Conservation (phyloP, 805 yeast species). For the Kregervanrija fluxuum region DNA sequence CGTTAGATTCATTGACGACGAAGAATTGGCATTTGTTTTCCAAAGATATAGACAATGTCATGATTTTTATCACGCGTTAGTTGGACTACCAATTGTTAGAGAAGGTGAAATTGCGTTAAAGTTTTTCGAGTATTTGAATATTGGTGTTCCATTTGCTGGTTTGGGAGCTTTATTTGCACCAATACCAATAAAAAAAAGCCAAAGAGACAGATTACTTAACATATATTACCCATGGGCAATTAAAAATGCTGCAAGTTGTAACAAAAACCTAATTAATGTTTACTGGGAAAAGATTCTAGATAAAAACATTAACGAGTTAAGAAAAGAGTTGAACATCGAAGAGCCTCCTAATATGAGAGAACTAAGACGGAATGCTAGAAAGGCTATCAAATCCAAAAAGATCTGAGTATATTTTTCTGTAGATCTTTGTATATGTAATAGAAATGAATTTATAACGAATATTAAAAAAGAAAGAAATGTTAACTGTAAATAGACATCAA, state of each 20-base stretch:
- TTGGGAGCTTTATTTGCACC: constrained; percentile 90
- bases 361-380: constrained; percentile 39
- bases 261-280: constrained; percentile 68
- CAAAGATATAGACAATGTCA: constrained; percentile 95
- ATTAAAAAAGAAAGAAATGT: too few species aligned
- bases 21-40: constrained; percentile 85
- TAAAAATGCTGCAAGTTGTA: constrained; percentile 60
- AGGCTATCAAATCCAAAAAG: background rate
- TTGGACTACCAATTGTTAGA: constrained; percentile 81
- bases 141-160: constrained; percentile 94
- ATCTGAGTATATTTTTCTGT: too few species aligned
- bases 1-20: constrained; percentile 82
- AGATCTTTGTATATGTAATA: too few species aligned
- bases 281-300: constrained; percentile 86
- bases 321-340: constrained; percentile 64
- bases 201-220: constrained; percentile 54
- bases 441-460: too few species aligned
- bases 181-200: constrained; percentile 52
- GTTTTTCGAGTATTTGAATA: constrained; percentile 84
- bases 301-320: constrained; percentile 62
- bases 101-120: constrained; percentile 97
- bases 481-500: too few species aligned
- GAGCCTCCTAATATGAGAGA: constrained; percentile 74
- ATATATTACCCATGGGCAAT: constrained; percentile 88
- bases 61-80: constrained; percentile 90